phyloP scores from a whole-genome alignment of 2,329 filamentous ascomycete species.

The Knoxdaviesia proteae region DNA sequence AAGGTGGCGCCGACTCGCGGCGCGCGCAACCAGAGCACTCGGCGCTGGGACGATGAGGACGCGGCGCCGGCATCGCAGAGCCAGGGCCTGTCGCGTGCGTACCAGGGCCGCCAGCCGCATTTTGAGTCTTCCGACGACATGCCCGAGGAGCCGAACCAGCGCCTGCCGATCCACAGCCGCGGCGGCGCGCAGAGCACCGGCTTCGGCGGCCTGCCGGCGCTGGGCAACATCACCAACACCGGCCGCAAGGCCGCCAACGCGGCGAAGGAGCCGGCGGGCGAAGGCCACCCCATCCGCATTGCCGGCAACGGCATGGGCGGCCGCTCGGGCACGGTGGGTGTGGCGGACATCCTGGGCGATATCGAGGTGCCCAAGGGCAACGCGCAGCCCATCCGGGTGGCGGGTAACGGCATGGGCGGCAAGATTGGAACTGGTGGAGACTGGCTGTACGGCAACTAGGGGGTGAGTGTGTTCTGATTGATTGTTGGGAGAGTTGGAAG shows the following conservation, averaged over 20 bases:
- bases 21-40: slow-evolving; percentile 43
- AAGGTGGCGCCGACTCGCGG: slow-evolving; percentile 44
- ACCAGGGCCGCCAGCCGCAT: slow-evolving; percentile 62
- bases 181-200: slow-evolving; percentile 44
- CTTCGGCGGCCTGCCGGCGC: slow-evolving; percentile 17
- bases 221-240: slow-evolving; percentile 28
- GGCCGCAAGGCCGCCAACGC: slow-evolving; percentile 47
- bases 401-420: slow-evolving; percentile 47
- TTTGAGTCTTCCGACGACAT: slow-evolving; percentile 69
- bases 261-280: slow-evolving; percentile 19
- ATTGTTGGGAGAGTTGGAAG: too few relatives aligned
- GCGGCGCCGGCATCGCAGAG: slow-evolving; percentile 26
- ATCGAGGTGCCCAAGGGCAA: slow-evolving; percentile 10
- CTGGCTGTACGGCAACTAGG: slow-evolving; percentile 23
- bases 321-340: slow-evolving; percentile 16
- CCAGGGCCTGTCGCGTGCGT: slow-evolving; percentile 42
- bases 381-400: slow-evolving; percentile 20
- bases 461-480: too few relatives aligned
- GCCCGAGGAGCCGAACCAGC: slow-evolving; percentile 29
- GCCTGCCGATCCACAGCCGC: slow-evolving; percentile 22
- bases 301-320: slow-evolving; percentile 39
- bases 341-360: slow-evolving; percentile 24
- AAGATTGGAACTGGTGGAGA: slow-evolving; percentile 29
- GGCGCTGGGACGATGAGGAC: slow-evolving; percentile 61
- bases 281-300: slow-evolving; percentile 11